Evolutionary conservation across 2,329 filamentous ascomycete species (phyloP).

Genomic region (Herpotrichia juniperi): DNA sequence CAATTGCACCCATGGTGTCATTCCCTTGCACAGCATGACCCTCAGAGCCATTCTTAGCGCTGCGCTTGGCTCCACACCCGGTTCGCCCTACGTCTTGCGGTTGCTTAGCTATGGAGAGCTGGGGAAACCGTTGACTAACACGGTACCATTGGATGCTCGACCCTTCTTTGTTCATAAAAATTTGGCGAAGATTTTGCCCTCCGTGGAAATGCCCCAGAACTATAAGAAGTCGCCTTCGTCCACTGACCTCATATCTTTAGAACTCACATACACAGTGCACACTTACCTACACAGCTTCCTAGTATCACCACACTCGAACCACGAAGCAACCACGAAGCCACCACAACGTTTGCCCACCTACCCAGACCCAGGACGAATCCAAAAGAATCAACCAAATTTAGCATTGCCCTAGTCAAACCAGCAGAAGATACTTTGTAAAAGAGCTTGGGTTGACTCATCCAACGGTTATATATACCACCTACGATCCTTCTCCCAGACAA

Average conservation of each 20-base stretch:
- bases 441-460: background rate
- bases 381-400: too few species aligned
- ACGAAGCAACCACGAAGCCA: too few species aligned
- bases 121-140: constrained; percentile 41
- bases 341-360: too few species aligned
- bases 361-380: too few species aligned
- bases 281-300: background rate
- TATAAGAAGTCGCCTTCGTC: constrained; percentile 34
- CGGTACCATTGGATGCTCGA: constrained; percentile 23
- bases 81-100: constrained; percentile 24
- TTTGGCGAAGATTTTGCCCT: constrained; percentile 32
- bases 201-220: constrained; percentile 12
- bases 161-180: constrained; percentile 25
- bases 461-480: background rate
- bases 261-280: background rate
- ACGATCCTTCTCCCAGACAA: constrained; percentile 16
- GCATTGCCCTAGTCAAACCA: too few species aligned
- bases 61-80: constrained; percentile 27
- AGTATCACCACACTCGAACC: background rate
- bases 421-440: too few species aligned
- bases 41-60: constrained; percentile 10
- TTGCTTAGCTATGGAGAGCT: constrained; percentile 21
- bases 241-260: constrained; percentile 6
- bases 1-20: constrained; percentile 28
- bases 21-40: constrained; percentile 27